phyloP scores from a whole-genome alignment of 345 rosid genomes.

The Pelargonium nanum region DNA sequence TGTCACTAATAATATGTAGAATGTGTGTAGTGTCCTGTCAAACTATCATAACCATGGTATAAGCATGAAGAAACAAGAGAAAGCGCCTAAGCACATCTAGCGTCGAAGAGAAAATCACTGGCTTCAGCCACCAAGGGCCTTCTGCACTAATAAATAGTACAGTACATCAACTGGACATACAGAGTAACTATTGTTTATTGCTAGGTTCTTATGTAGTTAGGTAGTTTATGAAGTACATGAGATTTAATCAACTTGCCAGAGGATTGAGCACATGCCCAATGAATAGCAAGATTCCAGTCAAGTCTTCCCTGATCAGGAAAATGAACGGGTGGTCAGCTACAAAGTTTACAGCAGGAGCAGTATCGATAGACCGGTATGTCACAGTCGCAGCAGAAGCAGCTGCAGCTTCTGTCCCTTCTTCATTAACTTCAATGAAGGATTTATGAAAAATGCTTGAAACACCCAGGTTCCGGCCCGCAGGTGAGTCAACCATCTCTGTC shows the following conservation, averaged over 20 bases:
- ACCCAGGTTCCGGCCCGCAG: constrained; percentile 4
- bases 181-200: not conserved
- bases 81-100: too few species aligned
- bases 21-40: too few species aligned
- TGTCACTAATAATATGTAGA: too few species aligned
- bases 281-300: constrained; percentile 7
- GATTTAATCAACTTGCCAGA: not conserved
- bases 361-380: fast-evolving
- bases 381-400: not conserved
- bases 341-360: not conserved
- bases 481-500: constrained; percentile 11
- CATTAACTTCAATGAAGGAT: constrained; percentile 8
- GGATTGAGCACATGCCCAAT: constrained; percentile 9
- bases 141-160: constrained; percentile 1
- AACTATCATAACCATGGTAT: too few species aligned
- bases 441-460: constrained; percentile 13
- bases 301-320: constrained; percentile 10
- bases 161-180: not conserved
- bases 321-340: constrained; percentile 17
- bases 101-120: not conserved
- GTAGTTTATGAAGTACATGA: constrained; percentile 4
- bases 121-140: not conserved
- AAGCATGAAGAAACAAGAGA: too few species aligned
- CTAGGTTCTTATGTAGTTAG: constrained; percentile 8
- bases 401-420: constrained; percentile 14